These are phyloP conservation scores for Ustilago sp. DNA, from an alignment of 1,284 basidiomycete genomes.

Conservation along the genomic window DNA sequence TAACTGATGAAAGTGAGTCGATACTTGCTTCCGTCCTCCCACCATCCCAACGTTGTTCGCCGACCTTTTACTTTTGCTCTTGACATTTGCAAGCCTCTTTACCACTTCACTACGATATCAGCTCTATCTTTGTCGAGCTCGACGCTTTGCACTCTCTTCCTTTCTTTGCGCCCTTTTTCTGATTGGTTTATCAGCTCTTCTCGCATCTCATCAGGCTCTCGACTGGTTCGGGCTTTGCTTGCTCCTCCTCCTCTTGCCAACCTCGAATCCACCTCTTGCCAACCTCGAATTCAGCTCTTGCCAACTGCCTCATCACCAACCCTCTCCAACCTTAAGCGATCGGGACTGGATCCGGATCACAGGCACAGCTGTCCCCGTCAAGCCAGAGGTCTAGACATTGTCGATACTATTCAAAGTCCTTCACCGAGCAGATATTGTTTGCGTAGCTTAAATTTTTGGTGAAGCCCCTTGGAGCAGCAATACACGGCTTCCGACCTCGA, in stretches of 20 bases:
- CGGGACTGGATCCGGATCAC: slow-evolving; percentile 9
- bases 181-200: neutral
- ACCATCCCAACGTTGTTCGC: slow-evolving; percentile 47
- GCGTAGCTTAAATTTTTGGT: slow-evolving; percentile 21
- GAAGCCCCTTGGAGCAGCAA: slow-evolving; percentile 29
- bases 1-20: neutral
- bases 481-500: slow-evolving; percentile 1
- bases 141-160: slow-evolving; percentile 11
- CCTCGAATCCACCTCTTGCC: slow-evolving; percentile 3
- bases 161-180: slow-evolving; percentile 19
- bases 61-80: slow-evolving; percentile 25
- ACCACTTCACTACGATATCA: slow-evolving; percentile 20
- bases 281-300: neutral
- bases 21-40: slow-evolving; percentile 31
- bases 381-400: neutral
- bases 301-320: slow-evolving; percentile 12
- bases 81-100: slow-evolving; percentile 40
- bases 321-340: neutral
- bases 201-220: slow-evolving; percentile 12
- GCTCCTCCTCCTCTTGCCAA: slow-evolving; percentile 6
- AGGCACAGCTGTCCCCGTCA: neutral
- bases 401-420: neutral
- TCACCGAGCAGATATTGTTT: slow-evolving; percentile 20
- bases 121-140: slow-evolving; percentile 24
- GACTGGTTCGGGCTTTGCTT: slow-evolving; percentile 40